Conservation (phyloP, 805 yeast genomes). For the Tetrapisispora namnaoensis region DNA sequence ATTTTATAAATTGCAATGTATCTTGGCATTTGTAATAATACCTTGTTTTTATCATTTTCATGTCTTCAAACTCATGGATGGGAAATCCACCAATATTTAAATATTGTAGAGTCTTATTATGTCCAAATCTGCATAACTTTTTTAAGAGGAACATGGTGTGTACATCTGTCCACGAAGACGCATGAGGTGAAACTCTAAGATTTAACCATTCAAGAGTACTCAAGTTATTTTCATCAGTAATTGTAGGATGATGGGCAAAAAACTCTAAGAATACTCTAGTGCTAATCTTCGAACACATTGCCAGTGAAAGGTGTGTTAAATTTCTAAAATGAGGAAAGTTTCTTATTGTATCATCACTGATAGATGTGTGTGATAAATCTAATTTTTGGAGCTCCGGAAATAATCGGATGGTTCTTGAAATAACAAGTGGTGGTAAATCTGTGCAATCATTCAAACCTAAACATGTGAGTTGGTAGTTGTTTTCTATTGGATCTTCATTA, state of each 20-base stretch:
- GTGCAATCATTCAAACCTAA: slow-evolving; percentile 86
- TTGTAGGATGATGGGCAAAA: slow-evolving; percentile 61
- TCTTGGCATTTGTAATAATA: slow-evolving; percentile 25
- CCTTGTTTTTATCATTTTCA: slow-evolving; percentile 14
- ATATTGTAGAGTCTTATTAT: slow-evolving; percentile 30
- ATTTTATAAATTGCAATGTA: slow-evolving; percentile 31
- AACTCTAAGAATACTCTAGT: slow-evolving; percentile 64
- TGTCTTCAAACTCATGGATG: slow-evolving; percentile 30
- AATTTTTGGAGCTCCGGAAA: slow-evolving; percentile 57
- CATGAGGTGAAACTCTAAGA: slow-evolving; percentile 52
- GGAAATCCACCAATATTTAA: slow-evolving; percentile 62
- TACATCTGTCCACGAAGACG: slow-evolving; percentile 45
- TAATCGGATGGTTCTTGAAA: slow-evolving; percentile 35
- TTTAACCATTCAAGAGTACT: slow-evolving; percentile 55
- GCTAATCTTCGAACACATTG: slow-evolving; percentile 56
- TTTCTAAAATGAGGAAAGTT: slow-evolving; percentile 46
- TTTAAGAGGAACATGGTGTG: slow-evolving; percentile 39
- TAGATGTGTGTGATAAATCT: slow-evolving; percentile 74
- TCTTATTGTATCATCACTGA: slow-evolving; percentile 52
- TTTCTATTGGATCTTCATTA: slow-evolving; percentile 17
- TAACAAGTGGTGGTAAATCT: slow-evolving; percentile 50
- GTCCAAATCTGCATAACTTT: slow-evolving; percentile 31
- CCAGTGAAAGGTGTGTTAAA: slow-evolving; percentile 65
- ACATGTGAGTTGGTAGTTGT: slow-evolving; percentile 27
- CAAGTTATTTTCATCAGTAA: slow-evolving; percentile 29